These are phyloP conservation scores for Lyophyllum semitale DNA, from an alignment of 768 basidiomycete genomes.

Conservation along the genomic window DNA sequence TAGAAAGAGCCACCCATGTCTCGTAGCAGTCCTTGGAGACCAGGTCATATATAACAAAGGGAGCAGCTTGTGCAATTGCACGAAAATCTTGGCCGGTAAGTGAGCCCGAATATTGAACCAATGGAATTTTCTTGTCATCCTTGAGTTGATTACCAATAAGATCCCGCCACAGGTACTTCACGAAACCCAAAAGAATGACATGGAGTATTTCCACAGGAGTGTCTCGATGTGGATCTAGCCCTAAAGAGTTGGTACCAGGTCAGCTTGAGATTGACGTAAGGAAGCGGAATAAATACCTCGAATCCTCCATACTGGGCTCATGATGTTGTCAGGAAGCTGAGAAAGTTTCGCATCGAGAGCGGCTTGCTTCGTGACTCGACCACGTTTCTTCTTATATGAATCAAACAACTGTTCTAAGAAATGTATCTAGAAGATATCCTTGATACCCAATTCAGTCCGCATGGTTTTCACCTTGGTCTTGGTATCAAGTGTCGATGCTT, in stretches of 20 bases:
- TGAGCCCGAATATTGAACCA: slow-evolving; percentile 36
- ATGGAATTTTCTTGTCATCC: slow-evolving; percentile 23
- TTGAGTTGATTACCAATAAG: slow-evolving; percentile 23
- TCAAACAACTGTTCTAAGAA: no score
- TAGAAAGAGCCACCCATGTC: slow-evolving; percentile 29
- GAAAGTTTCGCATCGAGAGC: no score
- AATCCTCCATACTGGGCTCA: slow-evolving; percentile 34
- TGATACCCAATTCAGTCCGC: no score
- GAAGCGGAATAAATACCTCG: neutral
- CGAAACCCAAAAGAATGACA: slow-evolving; percentile 42
- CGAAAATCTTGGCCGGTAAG: slow-evolving; percentile 33
- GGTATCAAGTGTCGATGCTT: no score
- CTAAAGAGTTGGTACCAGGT: slow-evolving; percentile 23
- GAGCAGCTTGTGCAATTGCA: slow-evolving; percentile 29
- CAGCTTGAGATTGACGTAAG: neutral
- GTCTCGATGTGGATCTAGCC: slow-evolving; percentile 41
- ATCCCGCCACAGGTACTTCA: slow-evolving; percentile 53
- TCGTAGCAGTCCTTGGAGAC: slow-evolving; percentile 21
- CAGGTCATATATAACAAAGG: slow-evolving; percentile 33
- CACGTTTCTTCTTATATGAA: neutral
- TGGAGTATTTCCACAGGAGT: slow-evolving; percentile 49
- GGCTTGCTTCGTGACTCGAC: neutral
- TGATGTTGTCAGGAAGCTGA: slow-evolving; percentile 22
- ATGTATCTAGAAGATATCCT: no score
- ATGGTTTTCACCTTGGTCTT: no score